Conservation (phyloP, 306 rosid species). For the Cucumis hystrix region DNA sequence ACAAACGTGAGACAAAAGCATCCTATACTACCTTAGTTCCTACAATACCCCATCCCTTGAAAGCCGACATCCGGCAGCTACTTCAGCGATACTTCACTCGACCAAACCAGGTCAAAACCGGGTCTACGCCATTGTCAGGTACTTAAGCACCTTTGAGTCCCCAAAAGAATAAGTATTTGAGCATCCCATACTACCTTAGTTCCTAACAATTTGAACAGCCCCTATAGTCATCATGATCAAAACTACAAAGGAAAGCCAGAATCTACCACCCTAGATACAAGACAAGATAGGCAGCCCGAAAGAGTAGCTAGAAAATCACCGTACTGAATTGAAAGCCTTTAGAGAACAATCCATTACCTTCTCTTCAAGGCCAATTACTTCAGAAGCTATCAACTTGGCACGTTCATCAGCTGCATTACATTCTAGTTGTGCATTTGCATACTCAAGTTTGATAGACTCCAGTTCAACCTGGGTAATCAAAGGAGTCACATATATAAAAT, state of each 20-base stretch:
- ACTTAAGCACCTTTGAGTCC: too few species aligned
- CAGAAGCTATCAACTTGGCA: constrained; percentile 88
- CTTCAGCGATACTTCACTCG: too few species aligned
- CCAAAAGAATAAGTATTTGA: too few species aligned
- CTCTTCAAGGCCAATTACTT: constrained; percentile 93
- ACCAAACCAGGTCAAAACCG: too few species aligned
- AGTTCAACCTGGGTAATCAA: constrained; percentile 53
- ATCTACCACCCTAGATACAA: neutral
- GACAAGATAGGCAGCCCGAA: neutral
- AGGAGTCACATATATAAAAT: neutral
- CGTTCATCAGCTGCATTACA: constrained; percentile 97
- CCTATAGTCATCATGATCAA: neutral
- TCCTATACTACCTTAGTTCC: too few species aligned
- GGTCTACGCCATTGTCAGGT: too few species aligned
- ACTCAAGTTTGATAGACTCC: constrained; percentile 58
- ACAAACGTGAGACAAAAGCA: too few species aligned
- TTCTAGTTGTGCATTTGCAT: constrained; percentile 72
- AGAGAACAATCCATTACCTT: constrained; percentile 44
- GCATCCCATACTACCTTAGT: too few species aligned
- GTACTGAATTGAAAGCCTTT: neutral
- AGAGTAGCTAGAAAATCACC: neutral
- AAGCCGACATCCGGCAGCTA: too few species aligned
- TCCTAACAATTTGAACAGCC: neutral
- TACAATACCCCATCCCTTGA: too few species aligned
- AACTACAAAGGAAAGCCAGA: neutral